Base-by-base conservation (phyloP, 2,329 filamentous ascomycete genomes). In the Trichophyton simii region DNA sequence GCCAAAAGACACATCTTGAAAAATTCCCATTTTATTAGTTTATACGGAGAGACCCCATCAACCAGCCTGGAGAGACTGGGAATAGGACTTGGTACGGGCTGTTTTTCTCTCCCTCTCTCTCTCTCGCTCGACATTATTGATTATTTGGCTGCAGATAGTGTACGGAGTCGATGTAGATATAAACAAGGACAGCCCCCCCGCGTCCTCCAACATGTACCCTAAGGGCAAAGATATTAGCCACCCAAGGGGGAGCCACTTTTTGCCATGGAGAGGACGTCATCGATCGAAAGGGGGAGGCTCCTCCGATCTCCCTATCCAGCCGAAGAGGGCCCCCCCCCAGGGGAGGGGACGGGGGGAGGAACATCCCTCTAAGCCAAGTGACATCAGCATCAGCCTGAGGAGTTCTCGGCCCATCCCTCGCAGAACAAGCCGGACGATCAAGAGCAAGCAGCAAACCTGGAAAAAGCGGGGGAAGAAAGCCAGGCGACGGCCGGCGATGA, bases 391-490 rank as follows among this genome's bases (percentile, higher is more conserved):
- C 50, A 25, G 50, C 22, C 13, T 5, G 7, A 31, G 13, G 50
- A 54, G 22, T 1, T 54, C 50, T 54, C 50, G 50, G 50, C 22
- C 13, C 13, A 38, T 38, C 11, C 11, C 34, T 38, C 34, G 34
- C 22, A 31, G 9, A 13, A 13, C 28, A 34, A 34, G 46, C 11
- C 20, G 50, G 50, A 54, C 50, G 55, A 58, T 58, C 55, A 58
- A 57, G 28, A 36, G 31, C 15, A 18, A 15, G 55, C 11, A 41
- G 55, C 55, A 58, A 41, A 42, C 34, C n/a, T 58, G 50, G 50
- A 38, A 25, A 31, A 58, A 58, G 55, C 55, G 55, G 55, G 57
- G 57, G 38, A 59, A 59, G 28, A 11, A 38, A 44, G 57, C 7
- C 11, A 44, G 38, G 44, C 22, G 22, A 48, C 18, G 31, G 9